Evolutionary conservation across 257 asterid genomes (phyloP), one percentile per base, ranked within the genome.

Genomic region (Capsicum baccatum): DNA sequence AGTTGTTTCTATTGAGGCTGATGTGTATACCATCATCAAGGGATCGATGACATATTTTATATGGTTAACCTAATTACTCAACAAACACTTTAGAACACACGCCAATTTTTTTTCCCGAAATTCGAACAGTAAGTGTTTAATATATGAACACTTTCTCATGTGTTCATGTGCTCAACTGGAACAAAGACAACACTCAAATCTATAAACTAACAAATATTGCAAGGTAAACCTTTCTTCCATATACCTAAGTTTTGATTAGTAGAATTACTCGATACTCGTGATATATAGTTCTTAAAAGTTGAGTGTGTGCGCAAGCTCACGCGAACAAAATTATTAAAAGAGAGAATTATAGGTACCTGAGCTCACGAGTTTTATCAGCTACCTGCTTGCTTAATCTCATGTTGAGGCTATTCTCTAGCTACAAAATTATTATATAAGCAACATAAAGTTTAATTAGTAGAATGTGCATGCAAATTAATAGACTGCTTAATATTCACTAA

Each of bases 401-500:
- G 60, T 83, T 83, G 73, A 80, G 48, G 83, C 87, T 83, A 60
- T 87, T 83, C 74, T 89, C 91, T 19, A 87, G 83, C 91, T 87
- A 81, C 63, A 76, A 76, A 50, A 52, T 76, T 2, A 47, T 44
- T 39, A 69, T 17, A 9, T 47, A 48, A 73, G 42, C 39, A 73
- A 48, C 5, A 48, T 47, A 47, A 47, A 73, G n/a, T 39, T 47
- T n/a, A 73, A 57, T 47, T n/a, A 73, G 35, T 70, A 44, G 62
- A 83, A 78, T 33, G 4, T 11, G 6, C 12, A 14, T 59, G 81
- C 79, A 79, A 57, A 0, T 67, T 11, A 55, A 64, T 33, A 71
- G 16, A 21, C 37, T 71, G 4, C 17, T 2, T 10, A 5, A 44
- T 6, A 70, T 44, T 70, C 52, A 26, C 33, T 26, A 26, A 26